Evolutionary conservation across 2,329 filamentous ascomycete species (phyloP), one percentile per base, ranked within the genome.

Genomic region (Ustulina deusta): DNA sequence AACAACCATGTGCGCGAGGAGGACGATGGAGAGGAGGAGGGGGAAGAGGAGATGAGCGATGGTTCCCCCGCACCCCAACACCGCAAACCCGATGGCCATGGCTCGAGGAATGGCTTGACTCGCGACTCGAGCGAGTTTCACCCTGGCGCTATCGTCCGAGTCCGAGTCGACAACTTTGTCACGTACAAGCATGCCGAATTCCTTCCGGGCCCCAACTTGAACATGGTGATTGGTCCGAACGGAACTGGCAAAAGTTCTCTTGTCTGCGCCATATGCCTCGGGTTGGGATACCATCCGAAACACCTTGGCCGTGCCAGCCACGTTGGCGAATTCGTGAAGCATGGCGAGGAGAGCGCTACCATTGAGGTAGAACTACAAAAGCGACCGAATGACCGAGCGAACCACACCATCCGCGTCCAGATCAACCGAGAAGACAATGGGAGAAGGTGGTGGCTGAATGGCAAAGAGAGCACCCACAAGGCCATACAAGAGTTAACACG

Each of bases 211-310:
- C 95, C 96, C 0, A 95, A 93, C 77, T 81, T 99, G 76, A 99
- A 99, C 78, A 98, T 99, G 95, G 91, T 99, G 61, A 97, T 99
- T 73, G 96, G 96, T 0, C 96, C 96, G n/a, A 99, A 99, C 76
- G 96, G 96, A 38, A 98, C 96, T 0, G 96, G 96, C 63, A 99
- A 99, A 81, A 98, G 95, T 81, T 97, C 96, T 0, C 85, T 99
- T 29, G 95, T 99, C 49, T 99, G 96, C 80, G 96, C 96, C 51
- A 97, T 99, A 73, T 98, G 96, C 76, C 82, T 99, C 15, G 96
- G 96, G 2, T 83, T 99, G 29, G 96, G 96, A 55, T 97, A 91
- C 84, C 87, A 89, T 36, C 90, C 94, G 27, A 88, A 91, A 79
- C 89, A 94, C 74, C 86, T 99, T 17, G 96, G 95, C 17, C 90